Evolutionary conservation across 2,329 filamentous ascomycete genomes (phyloP).

Genomic region (Fusarium sterilihyphosum): DNA sequence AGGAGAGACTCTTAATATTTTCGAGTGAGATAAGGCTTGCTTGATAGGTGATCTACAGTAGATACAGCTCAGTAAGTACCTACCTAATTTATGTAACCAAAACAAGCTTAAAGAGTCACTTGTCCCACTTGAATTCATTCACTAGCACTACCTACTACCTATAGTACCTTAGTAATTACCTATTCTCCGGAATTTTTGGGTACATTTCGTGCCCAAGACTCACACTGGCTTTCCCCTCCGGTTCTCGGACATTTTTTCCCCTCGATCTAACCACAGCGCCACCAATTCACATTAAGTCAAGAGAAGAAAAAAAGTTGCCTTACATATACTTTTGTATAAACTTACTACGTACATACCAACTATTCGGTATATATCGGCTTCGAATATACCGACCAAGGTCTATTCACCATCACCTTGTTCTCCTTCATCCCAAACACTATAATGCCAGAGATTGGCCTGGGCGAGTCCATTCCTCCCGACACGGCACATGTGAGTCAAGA

Average conservation of each 20-base stretch:
- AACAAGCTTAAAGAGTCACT: not conserved
- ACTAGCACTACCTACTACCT: not conserved
- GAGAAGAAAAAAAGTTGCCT: constrained; percentile 14
- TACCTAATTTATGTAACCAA: not conserved
- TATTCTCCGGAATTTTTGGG: constrained; percentile 10
- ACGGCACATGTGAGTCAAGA: constrained; percentile 75
- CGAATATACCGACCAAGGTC: not conserved
- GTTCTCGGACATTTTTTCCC: constrained; percentile 31
- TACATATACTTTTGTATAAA: not conserved
- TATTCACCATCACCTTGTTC: not conserved
- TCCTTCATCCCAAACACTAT: not conserved
- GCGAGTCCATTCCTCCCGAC: constrained; percentile 79
- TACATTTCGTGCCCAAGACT: constrained; percentile 7
- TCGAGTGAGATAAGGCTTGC: not conserved
- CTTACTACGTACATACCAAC: not conserved
- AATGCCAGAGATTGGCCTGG: constrained; percentile 65
- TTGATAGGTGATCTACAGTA: not conserved
- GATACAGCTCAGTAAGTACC: not conserved
- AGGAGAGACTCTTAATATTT: not conserved
- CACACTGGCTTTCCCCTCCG: constrained; percentile 17
- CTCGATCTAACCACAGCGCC: constrained; percentile 24
- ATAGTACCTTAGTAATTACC: not conserved
- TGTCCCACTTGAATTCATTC: constrained; percentile 12
- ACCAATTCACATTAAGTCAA: constrained; percentile 17
- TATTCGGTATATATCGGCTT: not conserved